phyloP scores from a whole-genome alignment of 345 rosid genomes.

The Brassica cretica region DNA sequence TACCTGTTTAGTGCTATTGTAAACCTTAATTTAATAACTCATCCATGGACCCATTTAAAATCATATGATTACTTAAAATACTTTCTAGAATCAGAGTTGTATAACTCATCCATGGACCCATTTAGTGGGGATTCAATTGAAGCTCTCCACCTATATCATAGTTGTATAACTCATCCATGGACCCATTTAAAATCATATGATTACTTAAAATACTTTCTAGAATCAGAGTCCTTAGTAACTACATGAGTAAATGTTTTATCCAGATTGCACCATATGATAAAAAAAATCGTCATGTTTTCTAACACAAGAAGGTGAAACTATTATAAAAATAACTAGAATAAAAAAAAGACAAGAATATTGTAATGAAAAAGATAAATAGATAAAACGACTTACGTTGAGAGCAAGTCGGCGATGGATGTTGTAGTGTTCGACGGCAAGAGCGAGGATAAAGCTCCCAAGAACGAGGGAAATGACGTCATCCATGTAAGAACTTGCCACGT shows the following conservation, averaged over 20 bases:
- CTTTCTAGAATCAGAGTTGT: too few species aligned
- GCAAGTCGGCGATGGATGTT: slow-evolving; percentile 82
- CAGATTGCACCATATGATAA: neutral
- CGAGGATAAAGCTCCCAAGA: slow-evolving; percentile 87
- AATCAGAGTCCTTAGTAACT: neutral
- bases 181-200: neutral
- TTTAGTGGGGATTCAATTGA: slow-evolving; percentile 1
- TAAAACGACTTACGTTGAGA: slow-evolving; percentile 58
- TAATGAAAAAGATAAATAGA: neutral
- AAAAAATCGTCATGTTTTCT: neutral
- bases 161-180: neutral
- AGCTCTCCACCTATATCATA: slow-evolving; percentile 10
- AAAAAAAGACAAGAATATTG: neutral
- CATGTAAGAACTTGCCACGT: slow-evolving; percentile 77
- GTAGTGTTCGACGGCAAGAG: slow-evolving; percentile 93
- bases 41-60: too few species aligned
- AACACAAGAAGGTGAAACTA: neutral
- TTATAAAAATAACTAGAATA: neutral
- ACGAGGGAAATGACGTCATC: slow-evolving; percentile 91
- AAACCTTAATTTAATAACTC: neutral
- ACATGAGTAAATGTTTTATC: neutral
- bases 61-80: too few species aligned
- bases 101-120: too few species aligned
- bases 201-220: neutral
- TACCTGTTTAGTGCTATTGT: neutral